These are phyloP conservation scores for Phytophthora cactorum DNA, from an alignment of 352 stramenopile species.

Conservation along the genomic window DNA sequence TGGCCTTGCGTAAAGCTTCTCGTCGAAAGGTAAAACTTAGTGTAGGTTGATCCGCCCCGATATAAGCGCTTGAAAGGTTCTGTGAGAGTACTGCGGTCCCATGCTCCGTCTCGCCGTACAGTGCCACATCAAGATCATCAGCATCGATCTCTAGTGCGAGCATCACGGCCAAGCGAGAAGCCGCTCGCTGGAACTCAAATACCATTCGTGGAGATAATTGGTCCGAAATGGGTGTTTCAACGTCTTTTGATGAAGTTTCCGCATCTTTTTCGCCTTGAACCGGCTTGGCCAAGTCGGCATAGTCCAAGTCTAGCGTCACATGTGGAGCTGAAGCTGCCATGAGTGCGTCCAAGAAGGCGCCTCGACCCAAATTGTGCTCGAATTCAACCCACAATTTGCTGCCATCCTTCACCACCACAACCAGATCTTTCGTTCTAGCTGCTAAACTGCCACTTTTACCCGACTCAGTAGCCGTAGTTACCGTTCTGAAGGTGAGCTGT, in stretches of 20 bases:
- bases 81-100: slow-evolving; percentile 1
- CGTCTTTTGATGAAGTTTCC: slow-evolving; percentile 1
- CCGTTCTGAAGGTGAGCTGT: slow-evolving; percentile 47
- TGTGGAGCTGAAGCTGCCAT: slow-evolving; percentile 23
- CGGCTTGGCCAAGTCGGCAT: slow-evolving; percentile 41
- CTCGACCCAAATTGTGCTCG: slow-evolving; percentile 57
- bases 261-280: slow-evolving; percentile 3
- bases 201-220: slow-evolving; percentile 25
- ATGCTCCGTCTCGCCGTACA: slow-evolving; percentile 36
- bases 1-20: slow-evolving; percentile 43
- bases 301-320: slow-evolving; percentile 46
- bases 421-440: slow-evolving; percentile 44
- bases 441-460: slow-evolving; percentile 28
- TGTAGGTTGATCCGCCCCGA: slow-evolving; percentile 16
- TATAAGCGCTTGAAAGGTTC: slow-evolving; percentile 24
- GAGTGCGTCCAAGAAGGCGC: slow-evolving; percentile 52
- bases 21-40: slow-evolving; percentile 41
- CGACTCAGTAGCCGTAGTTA: slow-evolving; percentile 2
- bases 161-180: slow-evolving; percentile 35
- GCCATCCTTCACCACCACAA: slow-evolving; percentile 33
- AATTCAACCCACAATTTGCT: slow-evolving; percentile 52
- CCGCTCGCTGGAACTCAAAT: slow-evolving; percentile 43
- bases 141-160: slow-evolving; percentile 35
- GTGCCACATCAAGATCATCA: slow-evolving; percentile 33
- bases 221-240: background rate